phyloP scores from a whole-genome alignment of 805 yeast species.

The Hanseniaspora taiwanica region DNA sequence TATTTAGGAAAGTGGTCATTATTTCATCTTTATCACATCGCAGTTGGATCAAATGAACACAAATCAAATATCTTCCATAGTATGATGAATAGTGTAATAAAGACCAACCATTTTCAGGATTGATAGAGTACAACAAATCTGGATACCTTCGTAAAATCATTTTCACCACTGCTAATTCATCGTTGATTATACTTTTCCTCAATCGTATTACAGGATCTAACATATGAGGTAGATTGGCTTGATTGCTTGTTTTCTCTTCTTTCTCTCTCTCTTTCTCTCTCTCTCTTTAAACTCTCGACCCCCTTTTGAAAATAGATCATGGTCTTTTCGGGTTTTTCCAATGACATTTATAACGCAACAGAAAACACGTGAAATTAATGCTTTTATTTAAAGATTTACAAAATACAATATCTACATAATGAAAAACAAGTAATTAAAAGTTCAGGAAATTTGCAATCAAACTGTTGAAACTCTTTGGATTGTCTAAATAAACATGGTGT shows the following conservation, averaged over 20 bases:
- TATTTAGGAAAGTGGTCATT: constrained; percentile 37
- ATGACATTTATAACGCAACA: too few species aligned
- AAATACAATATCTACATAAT: background rate
- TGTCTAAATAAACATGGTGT: constrained; percentile 58
- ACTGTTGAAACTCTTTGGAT: constrained; percentile 35
- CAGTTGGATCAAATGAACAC: constrained; percentile 40
- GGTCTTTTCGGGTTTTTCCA: too few species aligned
- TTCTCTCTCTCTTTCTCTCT: background rate
- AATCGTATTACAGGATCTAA: constrained; percentile 51
- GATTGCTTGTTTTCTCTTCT: background rate
- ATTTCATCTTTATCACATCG: constrained; percentile 42
- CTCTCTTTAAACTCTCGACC: background rate
- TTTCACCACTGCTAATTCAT: constrained; percentile 48
- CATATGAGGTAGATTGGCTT: constrained; percentile 22
- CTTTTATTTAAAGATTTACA: background rate
- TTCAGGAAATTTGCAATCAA: constrained; percentile 24
- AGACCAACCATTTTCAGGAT: constrained; percentile 69
- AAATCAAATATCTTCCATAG: constrained; percentile 56
- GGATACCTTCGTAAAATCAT: constrained; percentile 59
- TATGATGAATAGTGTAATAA: constrained; percentile 71
- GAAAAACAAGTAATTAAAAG: constrained; percentile 2
- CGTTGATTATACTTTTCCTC: constrained; percentile 52
- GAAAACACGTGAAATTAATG: background rate
- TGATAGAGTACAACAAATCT: constrained; percentile 51
- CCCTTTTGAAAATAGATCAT: too few species aligned